A percentile compares a stretch with the other conserved stretches of the same genome.
Conservation (phyloP, 2,329 filamentous ascomycete genomes). For the Phyllosticta capitalensis region DNA sequence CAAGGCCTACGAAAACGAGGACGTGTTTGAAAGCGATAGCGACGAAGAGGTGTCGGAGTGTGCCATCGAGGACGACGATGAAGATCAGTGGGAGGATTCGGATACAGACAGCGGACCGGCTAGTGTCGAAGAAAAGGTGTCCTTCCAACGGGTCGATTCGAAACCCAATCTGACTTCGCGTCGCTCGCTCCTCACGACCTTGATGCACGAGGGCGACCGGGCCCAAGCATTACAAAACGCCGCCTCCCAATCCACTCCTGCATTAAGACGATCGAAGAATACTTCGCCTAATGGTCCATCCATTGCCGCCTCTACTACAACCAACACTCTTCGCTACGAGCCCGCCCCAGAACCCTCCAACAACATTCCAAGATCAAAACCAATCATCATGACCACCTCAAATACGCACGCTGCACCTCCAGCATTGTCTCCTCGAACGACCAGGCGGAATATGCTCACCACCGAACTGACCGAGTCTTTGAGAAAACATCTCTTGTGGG, state of each 20-base stretch:
- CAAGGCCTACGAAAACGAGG: slow-evolving; percentile 46
- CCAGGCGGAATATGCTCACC: slow-evolving; percentile 87
- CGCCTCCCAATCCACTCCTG: slow-evolving; percentile 48
- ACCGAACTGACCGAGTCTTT: slow-evolving; percentile 91
- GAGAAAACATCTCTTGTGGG: slow-evolving; percentile 84
- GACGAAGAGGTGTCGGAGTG: slow-evolving; percentile 45
- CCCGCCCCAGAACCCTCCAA: slow-evolving; percentile 41
- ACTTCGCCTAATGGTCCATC: slow-evolving; percentile 61
- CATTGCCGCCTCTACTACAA: slow-evolving; percentile 48
- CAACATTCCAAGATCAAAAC: slow-evolving; percentile 60
- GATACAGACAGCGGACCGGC: slow-evolving; percentile 72
- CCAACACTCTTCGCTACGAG: slow-evolving; percentile 23
- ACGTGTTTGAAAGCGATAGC: slow-evolving; percentile 50
- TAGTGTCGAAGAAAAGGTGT: slow-evolving; percentile 66
- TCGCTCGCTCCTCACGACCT: slow-evolving; percentile 79
- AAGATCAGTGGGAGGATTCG: slow-evolving; percentile 47
- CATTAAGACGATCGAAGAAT: slow-evolving; percentile 50
- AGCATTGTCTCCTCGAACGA: slow-evolving; percentile 82
- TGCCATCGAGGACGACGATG: slow-evolving; percentile 52
- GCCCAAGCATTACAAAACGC: slow-evolving; percentile 59
- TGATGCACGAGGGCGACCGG: slow-evolving; percentile 73
- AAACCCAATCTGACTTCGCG: slow-evolving; percentile 74
- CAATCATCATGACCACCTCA: slow-evolving; percentile 66
- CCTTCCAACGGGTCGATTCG: slow-evolving; percentile 89
- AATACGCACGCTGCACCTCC: slow-evolving; percentile 52